phyloP scores from a whole-genome alignment of 345 rosid genomes.

The Salix udensis region DNA sequence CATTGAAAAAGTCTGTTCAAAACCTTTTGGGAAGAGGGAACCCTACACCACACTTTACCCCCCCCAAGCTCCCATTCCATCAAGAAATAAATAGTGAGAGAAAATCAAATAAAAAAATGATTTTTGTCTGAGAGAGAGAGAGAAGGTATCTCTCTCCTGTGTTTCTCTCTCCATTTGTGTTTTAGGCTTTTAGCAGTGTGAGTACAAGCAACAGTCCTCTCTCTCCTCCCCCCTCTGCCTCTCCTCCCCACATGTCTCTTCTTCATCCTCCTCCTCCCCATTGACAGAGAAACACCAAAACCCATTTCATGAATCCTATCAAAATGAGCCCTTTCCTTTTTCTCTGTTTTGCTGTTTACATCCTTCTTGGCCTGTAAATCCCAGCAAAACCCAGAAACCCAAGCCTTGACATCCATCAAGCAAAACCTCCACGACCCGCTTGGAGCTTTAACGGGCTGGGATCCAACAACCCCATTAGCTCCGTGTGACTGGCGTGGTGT shows the following conservation, averaged over 20 bases:
- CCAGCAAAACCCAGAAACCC: conserved; percentile 45
- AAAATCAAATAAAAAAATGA: not conserved
- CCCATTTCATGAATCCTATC: too few relatives aligned
- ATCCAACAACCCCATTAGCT: conserved; percentile 59
- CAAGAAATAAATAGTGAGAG: too few relatives aligned
- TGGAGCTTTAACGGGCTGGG: conserved; percentile 71
- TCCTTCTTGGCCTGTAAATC: conserved; percentile 20
- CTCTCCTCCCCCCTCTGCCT: not conserved
- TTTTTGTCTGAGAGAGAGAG: not conserved
- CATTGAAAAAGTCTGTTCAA: conserved; percentile 27
- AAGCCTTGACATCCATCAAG: conserved; percentile 66
- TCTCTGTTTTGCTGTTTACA: conserved; percentile 11
- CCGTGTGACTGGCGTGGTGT: conserved; percentile 97
- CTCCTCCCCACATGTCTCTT: not conserved
- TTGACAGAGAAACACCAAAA: too few relatives aligned
- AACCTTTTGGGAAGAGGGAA: conserved; percentile 12
- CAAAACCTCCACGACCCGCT: conserved; percentile 69
- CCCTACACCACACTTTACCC: not conserved
- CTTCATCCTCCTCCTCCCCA: not conserved
- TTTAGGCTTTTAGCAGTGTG: not conserved
- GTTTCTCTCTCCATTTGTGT: not conserved
- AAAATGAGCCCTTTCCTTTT: not conserved
- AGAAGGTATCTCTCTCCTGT: not conserved
- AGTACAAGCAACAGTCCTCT: not conserved
- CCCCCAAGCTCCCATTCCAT: too few relatives aligned